Conservation (phyloP, 352 stramenopile species). For the Phytophthora macrochlamydospora region DNA sequence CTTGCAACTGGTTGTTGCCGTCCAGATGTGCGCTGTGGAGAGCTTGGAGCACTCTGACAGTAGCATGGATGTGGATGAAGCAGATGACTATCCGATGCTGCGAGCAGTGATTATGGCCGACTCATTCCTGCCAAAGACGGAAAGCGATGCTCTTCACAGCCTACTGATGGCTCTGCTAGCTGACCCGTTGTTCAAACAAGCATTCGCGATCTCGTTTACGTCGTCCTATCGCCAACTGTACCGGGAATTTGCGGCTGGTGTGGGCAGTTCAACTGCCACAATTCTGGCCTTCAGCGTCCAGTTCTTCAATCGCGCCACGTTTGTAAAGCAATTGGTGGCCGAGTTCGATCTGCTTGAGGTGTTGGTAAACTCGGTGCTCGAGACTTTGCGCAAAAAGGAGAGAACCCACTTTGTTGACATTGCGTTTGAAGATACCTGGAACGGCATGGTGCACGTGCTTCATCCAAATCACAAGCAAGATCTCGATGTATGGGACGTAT, state of each 20-base stretch:
- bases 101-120: conserved; percentile 86
- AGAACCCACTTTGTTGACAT: conserved; percentile 49
- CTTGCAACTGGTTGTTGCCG: conserved; percentile 4
- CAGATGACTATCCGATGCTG: conserved; percentile 62
- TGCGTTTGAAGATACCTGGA: conserved; percentile 52
- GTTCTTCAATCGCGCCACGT: conserved; percentile 98
- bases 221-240: conserved; percentile 92
- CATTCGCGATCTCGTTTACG: conserved; percentile 95
- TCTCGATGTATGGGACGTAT: conserved; percentile 68
- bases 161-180: conserved; percentile 96
- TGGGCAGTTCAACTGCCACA: conserved; percentile 87
- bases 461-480: conserved; percentile 38
- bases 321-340: conserved; percentile 89
- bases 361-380: conserved; percentile 67
- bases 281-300: conserved; percentile 95
- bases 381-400: conserved; percentile 69
- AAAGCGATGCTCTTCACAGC: conserved; percentile 88
- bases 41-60: conserved; percentile 43
- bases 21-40: conserved; percentile 41
- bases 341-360: conserved; percentile 81
- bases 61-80: conserved; percentile 47
- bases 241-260: conserved; percentile 71
- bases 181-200: conserved; percentile 96
- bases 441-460: conserved; percentile 47
- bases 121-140: conserved; percentile 78